Conservation (phyloP, 1,284 basidiomycete species). For the Puccinia hordei region DNA sequence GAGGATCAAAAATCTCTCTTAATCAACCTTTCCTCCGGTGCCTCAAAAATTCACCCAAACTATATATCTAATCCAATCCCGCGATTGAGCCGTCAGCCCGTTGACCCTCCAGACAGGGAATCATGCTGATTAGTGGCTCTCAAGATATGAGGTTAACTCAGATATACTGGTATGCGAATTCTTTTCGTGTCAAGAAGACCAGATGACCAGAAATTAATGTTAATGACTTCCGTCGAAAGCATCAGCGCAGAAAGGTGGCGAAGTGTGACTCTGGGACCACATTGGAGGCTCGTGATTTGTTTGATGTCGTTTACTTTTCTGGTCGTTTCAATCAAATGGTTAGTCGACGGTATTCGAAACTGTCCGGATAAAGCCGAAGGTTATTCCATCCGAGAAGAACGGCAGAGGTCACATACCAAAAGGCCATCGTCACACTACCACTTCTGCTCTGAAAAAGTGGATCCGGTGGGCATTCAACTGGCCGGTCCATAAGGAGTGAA, state of each 20-base stretch:
- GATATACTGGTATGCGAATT: conserved; percentile 7
- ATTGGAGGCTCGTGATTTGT: conserved; percentile 14
- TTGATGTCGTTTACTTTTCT: conserved; percentile 17
- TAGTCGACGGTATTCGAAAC: conserved; percentile 5
- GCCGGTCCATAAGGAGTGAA: not conserved
- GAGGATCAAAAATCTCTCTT: not conserved
- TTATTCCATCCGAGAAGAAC: conserved; percentile 20
- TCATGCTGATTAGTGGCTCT: not conserved
- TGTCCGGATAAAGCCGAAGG: conserved; percentile 13
- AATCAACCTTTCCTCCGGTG: not conserved
- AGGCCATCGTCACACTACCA: not conserved
- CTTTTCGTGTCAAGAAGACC: not conserved
- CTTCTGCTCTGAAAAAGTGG: not conserved
- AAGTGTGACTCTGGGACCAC: not conserved
- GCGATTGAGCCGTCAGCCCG: not conserved
- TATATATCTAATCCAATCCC: not conserved
- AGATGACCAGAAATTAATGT: not conserved
- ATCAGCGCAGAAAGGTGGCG: conserved; percentile 17
- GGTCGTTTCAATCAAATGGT: conserved; percentile 13
- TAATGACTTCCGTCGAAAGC: conserved; percentile 5
- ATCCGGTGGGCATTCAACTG: not conserved
- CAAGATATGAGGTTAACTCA: conserved; percentile 5
- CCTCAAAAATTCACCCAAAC: not conserved
- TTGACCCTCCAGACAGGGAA: not conserved
- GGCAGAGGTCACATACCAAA: not conserved